Evolutionary conservation across 768 basidiomycete species (phyloP), one percentile per base, ranked within the genome.

Genomic region (Tricholoma hemisulphureum): DNA sequence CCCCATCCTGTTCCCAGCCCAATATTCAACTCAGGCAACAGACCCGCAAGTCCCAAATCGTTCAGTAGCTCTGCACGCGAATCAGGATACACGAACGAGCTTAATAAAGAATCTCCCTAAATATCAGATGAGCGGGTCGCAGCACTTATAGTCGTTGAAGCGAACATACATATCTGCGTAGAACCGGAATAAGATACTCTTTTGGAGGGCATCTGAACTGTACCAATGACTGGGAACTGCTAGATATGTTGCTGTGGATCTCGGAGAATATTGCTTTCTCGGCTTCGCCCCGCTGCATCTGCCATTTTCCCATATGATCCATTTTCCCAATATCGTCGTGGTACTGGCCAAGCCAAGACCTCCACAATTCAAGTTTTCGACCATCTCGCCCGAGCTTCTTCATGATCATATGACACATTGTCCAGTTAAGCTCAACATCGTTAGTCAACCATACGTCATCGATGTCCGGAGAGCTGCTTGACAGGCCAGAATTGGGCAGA

Each of bases 301-400:
- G 63, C 62, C 66, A 77, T 79, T 53, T 76, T 76, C 49, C 31
- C 20, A 56, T 67, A 55, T 63, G 64, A 6, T 71, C 65, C 14
- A 64, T 61, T 20, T 35, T 18, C n/a, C n/a, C 20, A 11, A 16
- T 37, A 58, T 65, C 73, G 58, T 75, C 66, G 37, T 78, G 72
- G 1, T 74, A 79, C 13, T 61, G 56, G 4, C 49, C 16, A 35
- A 93, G 77, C 91, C 92, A 93, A 34, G 74, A 65, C 56, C 74
- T 77, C 91, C 92, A 93, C 10, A 90, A 67, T 55, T 93, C 91
- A 14, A 93, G 75, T 67, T 84, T 90, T 57, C 81, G 80, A 6
- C 92, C 90, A 62, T 93, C 91, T 48, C 81, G 75, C 26, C 78
- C 81, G 31, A 85, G 75, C 0, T 65, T 68, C 62, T 73, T 79